Percentiles rank a stretch among this genome's conserved stretches.
Conservation (phyloP, 2,329 filamentous ascomycete species). For the Colletotrichum sp. region DNA sequence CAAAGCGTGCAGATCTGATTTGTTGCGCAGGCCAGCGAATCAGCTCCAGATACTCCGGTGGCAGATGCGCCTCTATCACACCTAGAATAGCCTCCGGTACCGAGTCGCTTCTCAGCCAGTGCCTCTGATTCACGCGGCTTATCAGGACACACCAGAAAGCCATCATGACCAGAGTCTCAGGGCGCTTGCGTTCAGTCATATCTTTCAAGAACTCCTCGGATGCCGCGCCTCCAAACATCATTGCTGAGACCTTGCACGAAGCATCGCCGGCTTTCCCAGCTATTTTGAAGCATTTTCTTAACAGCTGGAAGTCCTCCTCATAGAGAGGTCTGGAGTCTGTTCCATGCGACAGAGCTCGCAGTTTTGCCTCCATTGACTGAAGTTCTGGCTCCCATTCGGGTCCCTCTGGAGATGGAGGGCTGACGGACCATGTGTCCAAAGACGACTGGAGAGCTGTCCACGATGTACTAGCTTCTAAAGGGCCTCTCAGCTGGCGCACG, state of each 20-base stretch:
- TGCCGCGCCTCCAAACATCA: background rate
- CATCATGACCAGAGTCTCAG: background rate
- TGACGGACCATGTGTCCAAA: background rate
- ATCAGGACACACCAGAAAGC: background rate
- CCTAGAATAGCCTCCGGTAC: background rate
- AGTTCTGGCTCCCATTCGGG: background rate
- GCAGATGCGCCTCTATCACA: background rate
- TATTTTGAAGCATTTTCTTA: background rate
- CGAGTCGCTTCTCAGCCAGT: background rate
- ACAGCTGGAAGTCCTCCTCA: background rate
- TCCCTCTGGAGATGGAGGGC: background rate
- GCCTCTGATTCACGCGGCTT: background rate
- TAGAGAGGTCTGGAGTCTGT: background rate
- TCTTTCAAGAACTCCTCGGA: background rate
- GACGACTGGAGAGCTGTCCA: background rate
- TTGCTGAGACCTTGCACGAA: background rate
- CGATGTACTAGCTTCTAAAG: background rate
- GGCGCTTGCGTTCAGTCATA: background rate
- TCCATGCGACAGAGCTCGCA: fast-evolving
- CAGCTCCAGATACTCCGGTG: background rate
- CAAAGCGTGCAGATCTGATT: background rate
- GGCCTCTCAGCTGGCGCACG: background rate
- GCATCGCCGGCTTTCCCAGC: background rate
- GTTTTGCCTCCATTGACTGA: background rate
- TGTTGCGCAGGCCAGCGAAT: background rate